These are phyloP conservation scores for Phytopythium cucurbitacearum DNA, from an alignment of 352 stramenopile genomes.

Conservation along the genomic window DNA sequence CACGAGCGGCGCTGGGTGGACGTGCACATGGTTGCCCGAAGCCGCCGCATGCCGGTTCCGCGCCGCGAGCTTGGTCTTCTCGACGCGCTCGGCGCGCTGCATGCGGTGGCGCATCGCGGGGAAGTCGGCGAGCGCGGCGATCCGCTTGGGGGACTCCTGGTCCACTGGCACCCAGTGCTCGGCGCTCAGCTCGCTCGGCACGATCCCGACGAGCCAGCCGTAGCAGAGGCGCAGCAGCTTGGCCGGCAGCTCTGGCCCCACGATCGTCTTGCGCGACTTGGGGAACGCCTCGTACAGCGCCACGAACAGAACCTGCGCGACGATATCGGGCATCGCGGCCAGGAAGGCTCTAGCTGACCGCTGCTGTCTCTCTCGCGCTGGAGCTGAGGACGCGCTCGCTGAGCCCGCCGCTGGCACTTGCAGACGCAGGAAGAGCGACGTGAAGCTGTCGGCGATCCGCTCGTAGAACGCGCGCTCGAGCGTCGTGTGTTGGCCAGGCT, in stretches of 20 bases:
- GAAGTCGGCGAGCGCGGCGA: constrained; percentile 54
- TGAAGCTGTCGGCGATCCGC: constrained; percentile 69
- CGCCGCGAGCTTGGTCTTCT: constrained; percentile 51
- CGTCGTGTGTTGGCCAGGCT: constrained; percentile 29
- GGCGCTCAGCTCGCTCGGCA: constrained; percentile 37
- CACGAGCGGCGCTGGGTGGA: background rate
- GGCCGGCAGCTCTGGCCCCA: constrained; percentile 21
- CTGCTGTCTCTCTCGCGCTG: constrained; percentile 1
- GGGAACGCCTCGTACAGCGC: constrained; percentile 70
- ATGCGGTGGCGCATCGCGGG: constrained; percentile 68
- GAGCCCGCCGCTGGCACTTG: constrained; percentile 33
- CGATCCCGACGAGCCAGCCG: constrained; percentile 63
- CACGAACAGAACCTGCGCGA: constrained; percentile 61
- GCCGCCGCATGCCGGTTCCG: constrained; percentile 34
- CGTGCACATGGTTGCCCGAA: constrained; percentile 9
- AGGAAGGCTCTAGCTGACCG: constrained; percentile 29
- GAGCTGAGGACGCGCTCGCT: constrained; percentile 1
- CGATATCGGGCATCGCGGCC: constrained; percentile 45
- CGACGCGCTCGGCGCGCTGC: constrained; percentile 52
- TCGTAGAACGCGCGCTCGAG: constrained; percentile 46
- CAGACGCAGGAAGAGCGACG: constrained; percentile 51
- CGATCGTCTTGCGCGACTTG: constrained; percentile 47
- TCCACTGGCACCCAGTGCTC: constrained; percentile 56
- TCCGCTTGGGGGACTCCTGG: constrained; percentile 50
- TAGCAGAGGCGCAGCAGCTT: constrained; percentile 50